These are phyloP conservation scores for Fraxinus pennsylvanica DNA, from an alignment of 257 asterid genomes.

Conservation along the genomic window DNA sequence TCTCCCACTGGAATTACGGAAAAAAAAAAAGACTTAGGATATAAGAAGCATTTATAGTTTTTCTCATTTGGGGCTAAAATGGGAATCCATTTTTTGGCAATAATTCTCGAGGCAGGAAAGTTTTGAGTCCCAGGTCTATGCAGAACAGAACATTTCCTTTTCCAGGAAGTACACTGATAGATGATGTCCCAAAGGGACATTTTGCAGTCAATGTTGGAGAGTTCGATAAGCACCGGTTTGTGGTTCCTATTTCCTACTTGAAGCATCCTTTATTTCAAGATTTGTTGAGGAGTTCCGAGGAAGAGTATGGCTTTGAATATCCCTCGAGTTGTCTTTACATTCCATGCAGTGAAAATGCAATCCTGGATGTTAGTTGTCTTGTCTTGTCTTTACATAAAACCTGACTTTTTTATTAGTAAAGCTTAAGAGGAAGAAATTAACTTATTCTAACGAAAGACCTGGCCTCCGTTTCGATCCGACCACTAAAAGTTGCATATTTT, in stretches of 20 bases:
- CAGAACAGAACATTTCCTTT: background rate
- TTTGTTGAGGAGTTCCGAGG: background rate
- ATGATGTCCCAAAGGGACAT: constrained; percentile 38
- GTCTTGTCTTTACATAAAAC: too few relatives aligned
- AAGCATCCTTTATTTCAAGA: constrained; percentile 26
- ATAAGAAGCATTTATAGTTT: too few relatives aligned
- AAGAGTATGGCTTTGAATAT: background rate
- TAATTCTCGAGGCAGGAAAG: background rate
- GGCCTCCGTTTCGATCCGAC: too few relatives aligned
- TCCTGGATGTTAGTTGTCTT: background rate
- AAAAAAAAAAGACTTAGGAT: too few relatives aligned
- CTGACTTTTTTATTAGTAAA: too few relatives aligned
- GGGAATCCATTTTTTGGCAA: background rate
- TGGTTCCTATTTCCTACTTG: constrained; percentile 36
- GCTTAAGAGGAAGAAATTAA: too few relatives aligned
- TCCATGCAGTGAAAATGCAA: background rate
- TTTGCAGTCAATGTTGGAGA: constrained; percentile 42
- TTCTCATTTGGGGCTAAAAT: too few relatives aligned
- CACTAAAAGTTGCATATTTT: too few relatives aligned
- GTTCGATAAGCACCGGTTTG: constrained; percentile 26
- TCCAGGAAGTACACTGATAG: background rate
- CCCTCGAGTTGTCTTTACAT: background rate
- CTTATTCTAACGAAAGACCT: too few relatives aligned
- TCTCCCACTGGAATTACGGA: background rate
- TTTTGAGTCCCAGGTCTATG: background rate